Conservation (phyloP, 768 basidiomycete genomes). For the Agaricus subrufescens region DNA sequence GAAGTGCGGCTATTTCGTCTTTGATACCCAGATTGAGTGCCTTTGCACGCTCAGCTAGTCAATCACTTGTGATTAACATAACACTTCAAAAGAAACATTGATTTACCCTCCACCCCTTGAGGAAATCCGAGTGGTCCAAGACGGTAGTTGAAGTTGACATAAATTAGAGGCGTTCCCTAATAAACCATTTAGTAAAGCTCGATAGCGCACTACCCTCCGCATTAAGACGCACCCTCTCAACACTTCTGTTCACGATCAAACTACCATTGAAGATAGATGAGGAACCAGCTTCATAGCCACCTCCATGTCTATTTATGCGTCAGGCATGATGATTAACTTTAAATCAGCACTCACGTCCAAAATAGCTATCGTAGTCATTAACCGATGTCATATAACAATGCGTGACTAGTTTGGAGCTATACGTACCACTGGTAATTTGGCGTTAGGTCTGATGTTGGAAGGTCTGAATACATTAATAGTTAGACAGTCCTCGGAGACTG, state of each 20-base stretch:
- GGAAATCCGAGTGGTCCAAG: constrained; percentile 44
- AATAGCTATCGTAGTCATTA: constrained; percentile 24
- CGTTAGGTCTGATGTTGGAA: constrained; percentile 21
- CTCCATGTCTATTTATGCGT: constrained; percentile 24
- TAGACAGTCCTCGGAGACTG: constrained; percentile 53
- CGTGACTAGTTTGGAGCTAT: not conserved
- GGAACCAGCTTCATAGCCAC: constrained; percentile 25
- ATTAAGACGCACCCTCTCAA: constrained; percentile 23
- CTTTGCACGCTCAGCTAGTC: constrained; percentile 26
- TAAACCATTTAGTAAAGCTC: not conserved
- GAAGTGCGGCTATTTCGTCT: constrained; percentile 39
- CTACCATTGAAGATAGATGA: constrained; percentile 27
- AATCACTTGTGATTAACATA: not conserved
- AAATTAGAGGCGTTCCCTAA: constrained; percentile 39
- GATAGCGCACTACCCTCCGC: not conserved
- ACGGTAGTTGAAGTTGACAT: constrained; percentile 36
- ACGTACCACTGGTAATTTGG: constrained; percentile 34
- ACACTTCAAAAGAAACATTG: not conserved
- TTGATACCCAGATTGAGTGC: constrained; percentile 42
- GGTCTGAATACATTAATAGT: constrained; percentile 57
- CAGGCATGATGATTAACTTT: not conserved
- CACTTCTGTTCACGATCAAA: constrained; percentile 29
- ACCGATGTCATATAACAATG: not conserved
- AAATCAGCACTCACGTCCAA: constrained; percentile 28
- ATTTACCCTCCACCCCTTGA: constrained; percentile 30